These are phyloP conservation scores for Syzygium malaccense DNA, from an alignment of 441 rosid genomes.

Conservation along the genomic window DNA sequence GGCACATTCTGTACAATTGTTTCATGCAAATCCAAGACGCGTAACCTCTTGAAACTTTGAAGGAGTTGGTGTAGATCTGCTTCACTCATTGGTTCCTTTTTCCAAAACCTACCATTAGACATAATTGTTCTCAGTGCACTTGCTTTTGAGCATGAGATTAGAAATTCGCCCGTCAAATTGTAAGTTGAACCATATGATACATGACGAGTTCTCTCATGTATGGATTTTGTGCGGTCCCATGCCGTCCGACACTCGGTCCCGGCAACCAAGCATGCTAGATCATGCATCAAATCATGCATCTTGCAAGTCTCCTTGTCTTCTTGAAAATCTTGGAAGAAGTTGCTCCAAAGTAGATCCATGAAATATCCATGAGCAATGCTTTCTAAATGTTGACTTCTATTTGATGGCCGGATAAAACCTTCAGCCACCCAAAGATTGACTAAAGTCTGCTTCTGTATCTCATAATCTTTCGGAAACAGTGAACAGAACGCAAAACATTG, in stretches of 20 bases:
- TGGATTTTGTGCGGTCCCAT: accelerated
- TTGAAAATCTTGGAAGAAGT: accelerated
- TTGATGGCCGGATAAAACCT: not conserved
- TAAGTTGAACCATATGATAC: accelerated
- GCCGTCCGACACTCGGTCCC: accelerated
- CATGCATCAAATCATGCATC: not conserved
- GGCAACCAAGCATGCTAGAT: accelerated
- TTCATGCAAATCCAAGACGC: not conserved
- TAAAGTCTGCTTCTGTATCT: accelerated
- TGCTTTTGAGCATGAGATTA: not conserved
- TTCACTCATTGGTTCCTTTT: not conserved
- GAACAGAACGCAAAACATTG: not conserved
- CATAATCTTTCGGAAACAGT: not conserved
- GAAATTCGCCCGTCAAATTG: not conserved
- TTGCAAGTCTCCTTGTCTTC: accelerated
- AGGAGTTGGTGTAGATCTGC: not conserved
- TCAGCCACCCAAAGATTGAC: accelerated
- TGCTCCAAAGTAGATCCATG: accelerated
- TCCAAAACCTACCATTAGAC: accelerated
- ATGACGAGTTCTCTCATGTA: not conserved
- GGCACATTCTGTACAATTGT: accelerated
- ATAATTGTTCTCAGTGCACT: not conserved
- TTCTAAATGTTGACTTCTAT: accelerated
- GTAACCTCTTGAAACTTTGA: not conserved
- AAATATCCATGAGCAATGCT: not conserved